Conservation (phyloP, 306 rosid species). For the Vigna unguiculata region DNA sequence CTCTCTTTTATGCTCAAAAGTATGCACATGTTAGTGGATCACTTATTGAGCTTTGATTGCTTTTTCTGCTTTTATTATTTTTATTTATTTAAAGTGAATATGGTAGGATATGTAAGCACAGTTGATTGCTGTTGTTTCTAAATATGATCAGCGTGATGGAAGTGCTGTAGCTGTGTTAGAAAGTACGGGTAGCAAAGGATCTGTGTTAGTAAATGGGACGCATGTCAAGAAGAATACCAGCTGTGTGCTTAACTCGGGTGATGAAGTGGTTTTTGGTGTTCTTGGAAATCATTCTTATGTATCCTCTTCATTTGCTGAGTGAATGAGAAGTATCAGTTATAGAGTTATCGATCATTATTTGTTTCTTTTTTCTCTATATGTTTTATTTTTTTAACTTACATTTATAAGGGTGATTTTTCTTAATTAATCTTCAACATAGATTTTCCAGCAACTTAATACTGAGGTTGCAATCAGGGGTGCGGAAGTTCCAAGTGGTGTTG, state of each 20-base stretch:
- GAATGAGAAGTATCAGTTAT: not conserved
- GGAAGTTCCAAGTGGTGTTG: slow-evolving; percentile 65
- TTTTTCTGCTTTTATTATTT: not conserved
- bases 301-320: slow-evolving; percentile 60
- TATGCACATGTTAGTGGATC: slow-evolving; percentile 4
- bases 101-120: slow-evolving; percentile 46
- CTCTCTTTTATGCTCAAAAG: not conserved
- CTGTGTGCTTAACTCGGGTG: slow-evolving; percentile 77
- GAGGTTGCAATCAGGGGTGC: slow-evolving; percentile 67
- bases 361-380: not conserved
- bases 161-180: slow-evolving; percentile 70
- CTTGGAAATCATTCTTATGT: slow-evolving; percentile 83
- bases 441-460: slow-evolving; percentile 65
- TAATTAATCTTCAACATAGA: slow-evolving; percentile 58
- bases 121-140: slow-evolving; percentile 56
- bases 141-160: slow-evolving; percentile 61
- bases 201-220: slow-evolving; percentile 76
- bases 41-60: slow-evolving; percentile 4
- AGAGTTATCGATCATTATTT: not conserved
- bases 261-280: slow-evolving; percentile 77
- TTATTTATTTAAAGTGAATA: slow-evolving; percentile 38
- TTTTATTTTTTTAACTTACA: slow-evolving; percentile 7
- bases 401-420: slow-evolving; percentile 50
- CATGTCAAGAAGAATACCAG: slow-evolving; percentile 66
- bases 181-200: slow-evolving; percentile 78